Evolutionary conservation across 805 yeast genomes (phyloP).

Genomic region (Zygotorulaspora sp.): DNA sequence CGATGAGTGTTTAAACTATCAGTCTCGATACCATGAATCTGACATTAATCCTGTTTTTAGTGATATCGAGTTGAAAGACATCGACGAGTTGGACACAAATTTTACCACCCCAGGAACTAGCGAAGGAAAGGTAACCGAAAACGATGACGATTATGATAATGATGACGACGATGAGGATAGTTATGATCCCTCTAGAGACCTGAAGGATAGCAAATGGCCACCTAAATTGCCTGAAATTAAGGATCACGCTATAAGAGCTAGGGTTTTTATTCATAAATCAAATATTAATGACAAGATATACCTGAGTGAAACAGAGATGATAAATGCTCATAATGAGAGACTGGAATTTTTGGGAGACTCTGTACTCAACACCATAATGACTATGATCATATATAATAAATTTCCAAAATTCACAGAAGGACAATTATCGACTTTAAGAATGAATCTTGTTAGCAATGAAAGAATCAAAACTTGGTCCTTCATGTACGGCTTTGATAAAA

Average conservation of each 20-base stretch:
- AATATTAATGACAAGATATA: constrained; percentile 54
- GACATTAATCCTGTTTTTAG: constrained; percentile 19
- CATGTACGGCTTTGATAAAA: constrained; percentile 60
- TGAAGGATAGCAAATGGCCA: constrained; percentile 38
- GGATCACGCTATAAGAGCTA: constrained; percentile 52
- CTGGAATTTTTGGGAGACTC: constrained; percentile 91
- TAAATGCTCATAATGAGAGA: constrained; percentile 73
- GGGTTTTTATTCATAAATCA: constrained; percentile 82
- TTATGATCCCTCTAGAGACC: constrained; percentile 11
- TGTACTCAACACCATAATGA: constrained; percentile 65
- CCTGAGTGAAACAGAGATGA: constrained; percentile 51
- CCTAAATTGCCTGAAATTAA: constrained; percentile 70
- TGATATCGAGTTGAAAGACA: constrained; percentile 18
- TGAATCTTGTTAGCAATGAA: constrained; percentile 67
- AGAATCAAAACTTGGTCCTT: constrained; percentile 66
- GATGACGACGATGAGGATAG: constrained; percentile 27
- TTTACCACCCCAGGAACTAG: constrained; percentile 14
- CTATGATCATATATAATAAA: constrained; percentile 57
- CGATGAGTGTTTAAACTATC: constrained; percentile 49
- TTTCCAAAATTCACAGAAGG: constrained; percentile 81
- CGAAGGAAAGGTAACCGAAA: constrained; percentile 4
- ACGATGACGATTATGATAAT: constrained; percentile 27
- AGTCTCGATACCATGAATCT: constrained; percentile 18
- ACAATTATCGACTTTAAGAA: constrained; percentile 63
- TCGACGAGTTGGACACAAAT: constrained; percentile 15